These are phyloP conservation scores for Cephalotrichum gorgonifer DNA, from an alignment of 2,329 filamentous ascomycete species.

Conservation along the genomic window DNA sequence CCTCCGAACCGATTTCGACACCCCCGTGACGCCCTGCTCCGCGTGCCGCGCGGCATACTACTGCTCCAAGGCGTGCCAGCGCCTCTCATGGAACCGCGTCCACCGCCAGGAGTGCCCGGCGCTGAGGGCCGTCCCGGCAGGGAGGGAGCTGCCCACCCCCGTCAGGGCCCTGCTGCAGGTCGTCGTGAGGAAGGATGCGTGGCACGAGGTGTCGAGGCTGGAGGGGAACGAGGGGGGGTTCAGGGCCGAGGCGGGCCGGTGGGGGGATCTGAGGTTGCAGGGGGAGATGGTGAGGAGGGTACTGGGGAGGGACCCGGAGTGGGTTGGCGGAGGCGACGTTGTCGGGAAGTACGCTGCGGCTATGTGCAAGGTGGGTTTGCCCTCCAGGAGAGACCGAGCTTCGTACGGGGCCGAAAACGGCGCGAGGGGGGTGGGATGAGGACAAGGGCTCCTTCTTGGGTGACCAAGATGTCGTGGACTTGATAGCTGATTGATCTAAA, in stretches of 20 bases:
- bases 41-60: constrained; percentile 44
- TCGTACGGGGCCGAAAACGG: not conserved
- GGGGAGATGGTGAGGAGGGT: constrained; percentile 35
- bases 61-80: constrained; percentile 44
- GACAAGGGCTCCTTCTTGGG: constrained; percentile 1
- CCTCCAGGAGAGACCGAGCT: not conserved
- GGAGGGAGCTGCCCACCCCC: constrained; percentile 37
- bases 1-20: constrained; percentile 20
- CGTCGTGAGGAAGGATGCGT: constrained; percentile 26
- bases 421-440: not conserved
- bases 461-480: constrained; percentile 5
- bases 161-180: constrained; percentile 43
- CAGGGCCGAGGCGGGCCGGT: constrained; percentile 21
- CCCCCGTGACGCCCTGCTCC: constrained; percentile 30
- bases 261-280: constrained; percentile 38
- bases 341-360: constrained; percentile 32
- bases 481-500: constrained; percentile 7
- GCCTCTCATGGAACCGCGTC: constrained; percentile 37
- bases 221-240: constrained; percentile 35
- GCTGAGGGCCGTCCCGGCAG: constrained; percentile 27
- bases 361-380: constrained; percentile 39
- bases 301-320: constrained; percentile 29
- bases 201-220: constrained; percentile 25
- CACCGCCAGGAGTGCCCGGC: constrained; percentile 46
- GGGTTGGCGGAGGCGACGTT: constrained; percentile 22